These are phyloP conservation scores for Penicillium sp. DNA, from an alignment of 2,329 filamentous ascomycete genomes.

Conservation along the genomic window DNA sequence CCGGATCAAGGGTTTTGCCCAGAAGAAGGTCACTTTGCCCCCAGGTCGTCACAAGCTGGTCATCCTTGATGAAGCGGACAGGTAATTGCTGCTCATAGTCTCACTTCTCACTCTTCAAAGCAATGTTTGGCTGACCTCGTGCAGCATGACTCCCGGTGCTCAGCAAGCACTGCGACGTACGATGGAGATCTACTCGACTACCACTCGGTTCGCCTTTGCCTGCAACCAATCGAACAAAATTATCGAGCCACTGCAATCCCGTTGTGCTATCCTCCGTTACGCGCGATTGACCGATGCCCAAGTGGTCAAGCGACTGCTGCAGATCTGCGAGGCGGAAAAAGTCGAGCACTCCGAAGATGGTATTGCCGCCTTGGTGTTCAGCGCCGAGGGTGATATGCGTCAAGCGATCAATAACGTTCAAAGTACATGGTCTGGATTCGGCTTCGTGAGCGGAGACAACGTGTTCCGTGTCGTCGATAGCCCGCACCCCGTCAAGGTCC, in stretches of 20 bases:
- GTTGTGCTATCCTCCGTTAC: slow-evolving; percentile 94
- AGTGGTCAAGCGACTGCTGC: slow-evolving; percentile 83
- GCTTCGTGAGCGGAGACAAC: slow-evolving; percentile 95
- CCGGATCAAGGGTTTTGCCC: slow-evolving; percentile 95
- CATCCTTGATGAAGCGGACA: slow-evolving; percentile 96
- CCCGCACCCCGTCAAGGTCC: slow-evolving; percentile 95
- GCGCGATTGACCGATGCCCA: slow-evolving; percentile 88
- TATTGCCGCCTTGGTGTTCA: slow-evolving; percentile 92
- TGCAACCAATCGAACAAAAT: slow-evolving; percentile 99
- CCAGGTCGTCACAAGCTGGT: slow-evolving; percentile 91
- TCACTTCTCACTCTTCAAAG: background rate
- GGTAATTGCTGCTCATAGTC: slow-evolving; percentile 38
- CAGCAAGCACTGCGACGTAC: slow-evolving; percentile 93
- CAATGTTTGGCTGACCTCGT: background rate
- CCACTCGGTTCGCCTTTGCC: slow-evolving; percentile 94
- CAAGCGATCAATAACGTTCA: slow-evolving; percentile 99
- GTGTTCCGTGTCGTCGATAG: slow-evolving; percentile 97
- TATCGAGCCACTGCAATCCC: slow-evolving; percentile 96
- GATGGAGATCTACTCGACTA: slow-evolving; percentile 98
- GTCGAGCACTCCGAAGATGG: slow-evolving; percentile 92
- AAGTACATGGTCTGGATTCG: slow-evolving; percentile 88
- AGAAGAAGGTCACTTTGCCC: slow-evolving; percentile 96
- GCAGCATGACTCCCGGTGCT: slow-evolving; percentile 87
- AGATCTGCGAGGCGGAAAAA: slow-evolving; percentile 89
- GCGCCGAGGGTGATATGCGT: slow-evolving; percentile 96